A percentile compares a stretch with the other conserved stretches of the same genome.
These are phyloP conservation scores for Talaromyces thailandensis DNA, from an alignment of 495 filamentous ascomycete genomes.

Conservation along the genomic window DNA sequence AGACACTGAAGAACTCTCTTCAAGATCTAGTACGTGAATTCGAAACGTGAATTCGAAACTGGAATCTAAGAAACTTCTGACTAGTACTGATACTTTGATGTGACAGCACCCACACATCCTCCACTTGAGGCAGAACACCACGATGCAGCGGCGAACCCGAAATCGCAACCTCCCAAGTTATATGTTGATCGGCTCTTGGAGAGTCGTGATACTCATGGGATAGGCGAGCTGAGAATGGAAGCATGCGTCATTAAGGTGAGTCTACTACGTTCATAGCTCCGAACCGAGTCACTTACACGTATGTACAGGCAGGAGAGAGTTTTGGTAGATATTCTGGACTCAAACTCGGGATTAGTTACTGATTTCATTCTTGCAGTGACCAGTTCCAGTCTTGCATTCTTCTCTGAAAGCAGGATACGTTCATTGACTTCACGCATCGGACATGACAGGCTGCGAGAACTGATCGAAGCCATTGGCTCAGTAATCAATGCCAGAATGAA, in stretches of 20 bases:
- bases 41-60: not conserved
- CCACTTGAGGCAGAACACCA: not conserved
- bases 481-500: slow-evolving; percentile 13
- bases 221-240: slow-evolving; percentile 7
- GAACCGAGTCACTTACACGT: not conserved
- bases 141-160: not conserved
- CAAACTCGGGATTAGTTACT: not conserved
- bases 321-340: not conserved
- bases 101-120: not conserved
- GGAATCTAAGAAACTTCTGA: not conserved
- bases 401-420: slow-evolving; percentile 22
- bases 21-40: slow-evolving; percentile 8
- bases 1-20: not conserved
- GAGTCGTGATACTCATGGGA: slow-evolving; percentile 5
- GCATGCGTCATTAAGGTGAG: slow-evolving; percentile 15
- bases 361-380: slow-evolving; percentile 8
- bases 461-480: slow-evolving; percentile 17
- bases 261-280: not conserved
- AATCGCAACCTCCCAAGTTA: slow-evolving; percentile 6
- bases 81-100: not conserved
- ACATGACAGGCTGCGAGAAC: slow-evolving; percentile 24
- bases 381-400: slow-evolving; percentile 25
- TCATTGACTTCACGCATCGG: slow-evolving; percentile 23
- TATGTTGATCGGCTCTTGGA: slow-evolving; percentile 17
- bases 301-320: not conserved